Percentiles rank a stretch among this genome's conserved stretches.
phyloP scores from a whole-genome alignment of 2,329 filamentous ascomycete genomes.

The Colletotrichum abscissum region DNA sequence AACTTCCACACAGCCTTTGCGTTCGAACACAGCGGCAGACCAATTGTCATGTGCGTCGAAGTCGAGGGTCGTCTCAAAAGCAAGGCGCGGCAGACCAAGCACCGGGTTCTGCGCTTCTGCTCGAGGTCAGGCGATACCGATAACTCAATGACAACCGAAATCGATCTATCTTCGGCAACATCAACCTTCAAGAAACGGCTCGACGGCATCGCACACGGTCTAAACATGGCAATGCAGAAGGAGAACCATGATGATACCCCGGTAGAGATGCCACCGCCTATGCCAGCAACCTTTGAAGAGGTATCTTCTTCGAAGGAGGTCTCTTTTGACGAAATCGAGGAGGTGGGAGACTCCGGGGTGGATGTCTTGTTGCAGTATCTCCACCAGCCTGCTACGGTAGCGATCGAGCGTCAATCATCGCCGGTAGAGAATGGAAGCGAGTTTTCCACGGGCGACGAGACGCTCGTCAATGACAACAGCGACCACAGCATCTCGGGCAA shows the following conservation, averaged over 20 bases:
- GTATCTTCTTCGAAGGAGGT: no score
- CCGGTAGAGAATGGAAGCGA: no score
- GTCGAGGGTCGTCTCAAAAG: background rate
- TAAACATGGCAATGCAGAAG: background rate
- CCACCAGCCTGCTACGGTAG: no score
- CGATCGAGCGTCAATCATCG: accelerated
- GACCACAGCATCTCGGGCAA: background rate
- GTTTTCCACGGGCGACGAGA: background rate
- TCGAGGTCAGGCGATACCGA: accelerated
- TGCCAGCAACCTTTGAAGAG: background rate
- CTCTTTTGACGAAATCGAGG: no score
- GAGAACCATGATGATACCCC: background rate
- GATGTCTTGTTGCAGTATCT: no score
- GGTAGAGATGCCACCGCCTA: background rate
- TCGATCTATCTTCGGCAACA: background rate
- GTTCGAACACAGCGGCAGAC: background rate
- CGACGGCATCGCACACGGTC: background rate
- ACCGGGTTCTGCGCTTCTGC: accelerated
- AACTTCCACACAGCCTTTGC: background rate
- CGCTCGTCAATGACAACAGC: background rate
- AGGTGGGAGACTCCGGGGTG: accelerated
- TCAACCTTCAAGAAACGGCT: no score
- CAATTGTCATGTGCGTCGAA: background rate
- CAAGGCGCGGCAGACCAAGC: accelerated
- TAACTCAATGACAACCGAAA: accelerated